phyloP scores from a whole-genome alignment of 2,329 filamentous ascomycete genomes.

The Lachnellula cervina region DNA sequence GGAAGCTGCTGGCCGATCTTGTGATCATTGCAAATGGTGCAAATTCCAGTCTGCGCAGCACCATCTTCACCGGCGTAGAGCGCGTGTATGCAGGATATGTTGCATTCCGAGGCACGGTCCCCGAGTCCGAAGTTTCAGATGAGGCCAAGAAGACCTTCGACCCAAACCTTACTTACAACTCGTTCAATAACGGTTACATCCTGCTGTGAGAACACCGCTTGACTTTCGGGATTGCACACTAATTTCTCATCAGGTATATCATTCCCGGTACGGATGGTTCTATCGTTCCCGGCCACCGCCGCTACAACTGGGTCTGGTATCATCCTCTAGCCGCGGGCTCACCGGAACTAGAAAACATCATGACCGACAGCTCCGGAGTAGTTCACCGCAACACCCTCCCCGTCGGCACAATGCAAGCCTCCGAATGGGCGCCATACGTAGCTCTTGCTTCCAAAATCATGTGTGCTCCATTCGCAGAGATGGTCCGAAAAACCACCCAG shows the following conservation, averaged over 20 bases:
- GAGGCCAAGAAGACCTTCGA: constrained; percentile 31
- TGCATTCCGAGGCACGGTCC: constrained; percentile 35
- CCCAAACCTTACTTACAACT: constrained; percentile 38
- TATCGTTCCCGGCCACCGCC: constrained; percentile 34
- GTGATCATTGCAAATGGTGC: constrained; percentile 8
- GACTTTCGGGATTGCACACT: background rate
- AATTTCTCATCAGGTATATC: constrained; percentile 28
- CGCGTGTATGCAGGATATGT: constrained; percentile 7
- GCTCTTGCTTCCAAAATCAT: background rate
- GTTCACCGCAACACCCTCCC: constrained; percentile 19
- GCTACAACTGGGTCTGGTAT: constrained; percentile 42
- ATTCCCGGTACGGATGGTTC: constrained; percentile 37
- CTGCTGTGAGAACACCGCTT: constrained; percentile 37
- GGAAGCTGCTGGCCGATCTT: background rate
- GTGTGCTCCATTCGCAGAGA: constrained; percentile 20
- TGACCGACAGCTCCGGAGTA: constrained; percentile 27
- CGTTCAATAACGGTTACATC: constrained; percentile 32
- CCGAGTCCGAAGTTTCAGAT: constrained; percentile 33
- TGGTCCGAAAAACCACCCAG: constrained; percentile 35
- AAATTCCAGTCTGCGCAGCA: background rate
- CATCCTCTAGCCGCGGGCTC: constrained; percentile 26
- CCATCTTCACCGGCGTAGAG: background rate
- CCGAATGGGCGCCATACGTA: background rate
- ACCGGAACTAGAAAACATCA: constrained; percentile 11
- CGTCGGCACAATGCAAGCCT: background rate